Base-by-base conservation (phyloP, 345 rosid species). In the Mercurialis annua region DNA sequence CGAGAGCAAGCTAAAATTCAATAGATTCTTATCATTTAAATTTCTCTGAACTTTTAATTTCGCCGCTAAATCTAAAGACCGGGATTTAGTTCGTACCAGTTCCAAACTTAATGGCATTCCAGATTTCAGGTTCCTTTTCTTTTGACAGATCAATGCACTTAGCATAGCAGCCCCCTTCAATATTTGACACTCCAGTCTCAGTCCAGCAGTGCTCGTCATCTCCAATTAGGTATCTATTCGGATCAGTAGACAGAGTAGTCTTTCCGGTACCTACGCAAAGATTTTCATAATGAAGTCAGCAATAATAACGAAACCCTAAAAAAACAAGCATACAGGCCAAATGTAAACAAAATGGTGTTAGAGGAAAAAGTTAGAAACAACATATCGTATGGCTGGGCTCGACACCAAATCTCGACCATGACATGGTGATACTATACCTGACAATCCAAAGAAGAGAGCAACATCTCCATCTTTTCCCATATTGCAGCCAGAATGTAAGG, bases 371-470 rank as follows among this genome's bases (percentile, higher is more conserved):
- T 56, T 44, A 64, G 65, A 38, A 56, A 78, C 72, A 74, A 80
- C 83, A 46, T 65, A 81, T 79, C 68, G 14, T 68, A 62, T 64
- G 54, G 61, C 68, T 15, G 6, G 54, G 53, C 58, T 73, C 57
- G 65, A 77, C 70, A 33, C 75, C 77, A 70, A 63, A 70, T 70
- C 73, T 59, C 67, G 67, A 44, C 64, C 34, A 36, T 54, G 71
- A 77, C 77, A 79, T 57, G 65, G 62, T 71, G 81, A 81, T 79
- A 78, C 81, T 72, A 81, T 85, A 84, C 94, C 98, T 89, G 98
- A 93, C 71, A 93, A 82, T 68, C 98, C 98, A 82, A 93, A 93
- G 92, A 93, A 93, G 92, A 93, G 97, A 71, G 97, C 97, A 78
- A 90, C 98, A 70, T 93, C 98, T 81, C 98, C 97, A 74, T 82